Evolutionary conservation across 805 yeast genomes (phyloP).

Genomic region (Trichomonascus vanleenenianus): DNA sequence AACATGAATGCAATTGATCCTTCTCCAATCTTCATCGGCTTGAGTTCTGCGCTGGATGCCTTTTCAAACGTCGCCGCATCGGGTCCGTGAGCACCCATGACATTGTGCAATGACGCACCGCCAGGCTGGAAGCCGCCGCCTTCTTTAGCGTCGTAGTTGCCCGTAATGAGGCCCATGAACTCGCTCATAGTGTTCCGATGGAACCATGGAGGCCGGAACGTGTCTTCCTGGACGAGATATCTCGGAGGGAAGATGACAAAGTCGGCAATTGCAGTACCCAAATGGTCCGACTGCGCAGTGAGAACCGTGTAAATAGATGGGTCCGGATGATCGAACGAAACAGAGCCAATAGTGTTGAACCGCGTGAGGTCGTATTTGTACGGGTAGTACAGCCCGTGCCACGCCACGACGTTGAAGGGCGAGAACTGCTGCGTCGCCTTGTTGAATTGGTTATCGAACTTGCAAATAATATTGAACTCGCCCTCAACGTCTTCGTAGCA

Average conservation of each 20-base stretch:
- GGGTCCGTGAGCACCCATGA: constrained; percentile 26
- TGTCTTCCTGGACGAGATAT: constrained; percentile 25
- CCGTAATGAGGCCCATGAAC: constrained; percentile 21
- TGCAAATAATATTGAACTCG: constrained; percentile 9
- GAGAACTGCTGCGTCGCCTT: constrained; percentile 17
- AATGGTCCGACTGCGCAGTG: constrained; percentile 16
- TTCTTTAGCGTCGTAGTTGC: constrained; percentile 19
- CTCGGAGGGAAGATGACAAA: constrained; percentile 25
- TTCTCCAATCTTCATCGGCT: constrained; percentile 19
- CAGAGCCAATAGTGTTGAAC: constrained; percentile 23
- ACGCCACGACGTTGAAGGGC: constrained; percentile 25
- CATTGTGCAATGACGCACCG: constrained; percentile 27
- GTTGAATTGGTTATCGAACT: constrained; percentile 14
- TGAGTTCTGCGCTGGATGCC: constrained; percentile 18
- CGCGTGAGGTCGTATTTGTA: constrained; percentile 24
- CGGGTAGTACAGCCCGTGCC: constrained; percentile 26
- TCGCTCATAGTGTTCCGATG: constrained; percentile 25
- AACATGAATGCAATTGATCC: constrained; percentile 27
- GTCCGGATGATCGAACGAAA: constrained; percentile 25
- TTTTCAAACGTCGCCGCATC: constrained; percentile 21
- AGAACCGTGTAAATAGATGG: constrained; percentile 25
- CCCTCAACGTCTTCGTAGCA: constrained; percentile 14
- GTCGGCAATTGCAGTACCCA: constrained; percentile 25
- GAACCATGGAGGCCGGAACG: constrained; percentile 26
- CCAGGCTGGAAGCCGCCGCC: constrained; percentile 26